These are phyloP conservation scores for Talaromyces sp. DNA, from an alignment of 2,329 filamentous ascomycete genomes.

Conservation along the genomic window DNA sequence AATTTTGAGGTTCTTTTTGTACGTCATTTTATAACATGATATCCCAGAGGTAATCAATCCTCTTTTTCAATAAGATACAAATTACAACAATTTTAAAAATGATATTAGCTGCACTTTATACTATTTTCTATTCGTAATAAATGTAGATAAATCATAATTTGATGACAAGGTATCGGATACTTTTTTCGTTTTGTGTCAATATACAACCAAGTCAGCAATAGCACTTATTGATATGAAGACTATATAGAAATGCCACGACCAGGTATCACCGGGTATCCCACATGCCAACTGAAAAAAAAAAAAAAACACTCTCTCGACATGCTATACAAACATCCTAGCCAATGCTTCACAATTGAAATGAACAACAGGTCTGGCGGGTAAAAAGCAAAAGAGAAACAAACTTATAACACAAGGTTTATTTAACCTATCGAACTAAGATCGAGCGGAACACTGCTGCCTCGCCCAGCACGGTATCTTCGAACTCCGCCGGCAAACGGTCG, in stretches of 20 bases:
- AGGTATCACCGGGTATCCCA: neutral
- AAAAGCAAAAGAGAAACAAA: neutral
- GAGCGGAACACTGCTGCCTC: conserved; percentile 89
- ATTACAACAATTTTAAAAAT: neutral
- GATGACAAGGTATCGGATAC: neutral
- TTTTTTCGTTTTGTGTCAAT: neutral
- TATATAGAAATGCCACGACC: neutral
- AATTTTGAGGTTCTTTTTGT: neutral
- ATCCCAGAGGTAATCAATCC: neutral
- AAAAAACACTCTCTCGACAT: neutral
- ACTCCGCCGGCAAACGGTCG: conserved; percentile 70
- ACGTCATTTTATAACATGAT: neutral
- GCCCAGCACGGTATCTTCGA: conserved; percentile 81
- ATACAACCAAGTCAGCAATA: neutral
- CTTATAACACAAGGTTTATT: conserved; percentile 10
- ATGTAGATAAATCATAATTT: neutral
- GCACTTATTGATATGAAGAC: neutral
- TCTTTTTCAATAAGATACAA: neutral
- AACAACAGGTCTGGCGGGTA: neutral
- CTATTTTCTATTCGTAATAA: too few species aligned
- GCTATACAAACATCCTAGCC: neutral
- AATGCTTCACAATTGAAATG: neutral
- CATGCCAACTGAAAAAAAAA: neutral
- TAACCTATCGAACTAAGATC: conserved; percentile 57
- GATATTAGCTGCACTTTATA: neutral